These are phyloP conservation scores for Neopestalotiopsis rosae DNA, from an alignment of 2,329 filamentous ascomycete species.

Conservation along the genomic window DNA sequence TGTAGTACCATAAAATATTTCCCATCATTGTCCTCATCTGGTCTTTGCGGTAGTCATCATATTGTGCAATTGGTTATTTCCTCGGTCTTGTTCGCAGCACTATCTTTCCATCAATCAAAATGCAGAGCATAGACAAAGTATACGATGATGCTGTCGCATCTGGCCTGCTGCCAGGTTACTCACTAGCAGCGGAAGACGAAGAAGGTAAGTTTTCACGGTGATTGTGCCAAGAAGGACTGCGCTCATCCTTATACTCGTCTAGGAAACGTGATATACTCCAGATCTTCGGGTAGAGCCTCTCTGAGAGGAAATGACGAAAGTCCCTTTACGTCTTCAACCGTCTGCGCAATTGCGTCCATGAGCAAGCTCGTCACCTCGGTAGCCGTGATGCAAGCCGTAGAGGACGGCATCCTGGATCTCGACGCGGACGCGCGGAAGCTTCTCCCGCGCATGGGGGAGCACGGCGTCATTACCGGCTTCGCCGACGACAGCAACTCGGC, in stretches of 20 bases:
- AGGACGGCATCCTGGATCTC: slow-evolving; percentile 52
- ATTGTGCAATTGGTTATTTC: no score
- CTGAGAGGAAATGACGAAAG: slow-evolving; percentile 27
- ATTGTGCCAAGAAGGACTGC: neutral
- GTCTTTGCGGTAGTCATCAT: no score
- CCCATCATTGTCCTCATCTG: no score
- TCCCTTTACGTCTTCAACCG: slow-evolving; percentile 29
- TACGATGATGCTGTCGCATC: slow-evolving; percentile 6
- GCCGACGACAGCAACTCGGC: slow-evolving; percentile 45
- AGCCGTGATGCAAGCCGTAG: slow-evolving; percentile 59
- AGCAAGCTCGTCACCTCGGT: slow-evolving; percentile 56
- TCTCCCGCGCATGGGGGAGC: slow-evolving; percentile 52
- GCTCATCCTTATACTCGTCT: neutral
- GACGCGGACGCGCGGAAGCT: slow-evolving; percentile 49
- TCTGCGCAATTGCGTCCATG: slow-evolving; percentile 32
- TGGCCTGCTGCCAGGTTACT: neutral
- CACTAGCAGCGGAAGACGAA: neutral
- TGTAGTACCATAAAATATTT: no score
- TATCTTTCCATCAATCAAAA: neutral
- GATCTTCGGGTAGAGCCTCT: slow-evolving; percentile 29
- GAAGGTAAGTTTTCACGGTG: neutral
- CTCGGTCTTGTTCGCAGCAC: no score
- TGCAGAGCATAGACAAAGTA: neutral
- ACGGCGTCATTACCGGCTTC: slow-evolving; percentile 54
- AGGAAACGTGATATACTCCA: slow-evolving; percentile 31